Conservation (phyloP, 495 filamentous ascomycete genomes). For the Usnea hakonensis region DNA sequence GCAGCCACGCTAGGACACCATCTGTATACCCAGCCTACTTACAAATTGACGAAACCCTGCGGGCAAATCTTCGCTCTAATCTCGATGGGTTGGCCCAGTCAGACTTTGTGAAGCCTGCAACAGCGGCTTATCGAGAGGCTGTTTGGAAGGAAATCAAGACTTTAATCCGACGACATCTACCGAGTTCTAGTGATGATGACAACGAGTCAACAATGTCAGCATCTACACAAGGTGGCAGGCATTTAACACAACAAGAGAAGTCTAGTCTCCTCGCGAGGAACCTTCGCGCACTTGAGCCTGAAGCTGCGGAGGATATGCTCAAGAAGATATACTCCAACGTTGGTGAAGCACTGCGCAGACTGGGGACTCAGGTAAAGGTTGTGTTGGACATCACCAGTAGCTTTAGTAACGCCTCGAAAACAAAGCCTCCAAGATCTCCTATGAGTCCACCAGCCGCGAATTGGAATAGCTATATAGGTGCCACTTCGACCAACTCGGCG, state of each 20-base stretch:
- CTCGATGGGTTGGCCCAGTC: constrained; percentile 73
- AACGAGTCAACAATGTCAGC: constrained; percentile 82
- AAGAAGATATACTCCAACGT: constrained; percentile 76
- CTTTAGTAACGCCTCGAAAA: constrained; percentile 38
- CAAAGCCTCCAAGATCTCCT: constrained; percentile 36
- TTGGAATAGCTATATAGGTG: constrained; percentile 27
- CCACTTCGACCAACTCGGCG: constrained; percentile 30
- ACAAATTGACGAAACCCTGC: constrained; percentile 56
- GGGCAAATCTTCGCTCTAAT: constrained; percentile 55
- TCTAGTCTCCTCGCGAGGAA: constrained; percentile 86
- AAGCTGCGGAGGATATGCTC: constrained; percentile 80
- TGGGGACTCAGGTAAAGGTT: constrained; percentile 88
- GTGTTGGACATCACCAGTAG: constrained; percentile 90
- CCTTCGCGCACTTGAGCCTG: constrained; percentile 71
- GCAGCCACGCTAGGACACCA: constrained; percentile 55
- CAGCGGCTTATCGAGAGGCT: constrained; percentile 78
- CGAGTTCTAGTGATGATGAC: constrained; percentile 88
- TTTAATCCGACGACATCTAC: constrained; percentile 76
- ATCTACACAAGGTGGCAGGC: constrained; percentile 67
- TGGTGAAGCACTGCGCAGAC: constrained; percentile 74
- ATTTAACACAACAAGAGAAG: constrained; percentile 76
- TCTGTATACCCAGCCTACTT: constrained; percentile 70
- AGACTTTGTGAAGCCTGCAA: constrained; percentile 67
- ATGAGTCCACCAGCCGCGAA: constrained; percentile 39
- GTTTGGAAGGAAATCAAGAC: constrained; percentile 79